Evolutionary conservation across 2,329 filamentous ascomycete species (phyloP), one percentile per base, ranked within the genome.

Genomic region (Exophiala sideris): DNA sequence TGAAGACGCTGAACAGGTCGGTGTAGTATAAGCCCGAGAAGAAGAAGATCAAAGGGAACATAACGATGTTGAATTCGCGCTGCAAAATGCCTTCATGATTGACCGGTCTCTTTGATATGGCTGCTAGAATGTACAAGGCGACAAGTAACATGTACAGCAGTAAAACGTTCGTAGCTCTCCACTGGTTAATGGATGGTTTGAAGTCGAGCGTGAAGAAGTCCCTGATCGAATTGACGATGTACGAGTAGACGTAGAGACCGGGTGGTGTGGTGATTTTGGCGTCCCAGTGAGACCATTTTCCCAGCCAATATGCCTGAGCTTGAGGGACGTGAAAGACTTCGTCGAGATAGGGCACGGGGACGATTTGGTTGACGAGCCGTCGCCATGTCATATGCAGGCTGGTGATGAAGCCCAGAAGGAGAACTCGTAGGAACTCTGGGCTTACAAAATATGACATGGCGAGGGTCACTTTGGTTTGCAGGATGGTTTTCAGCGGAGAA

Each of bases 211-310:
- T 79, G 41, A 83, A 71, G 34, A 77, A 67, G 16, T 71, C 74
- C 44, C 83, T 82, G 59, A 83, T 79, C 40, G 53, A 48, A 39
- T 54, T 62, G 57, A 64, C 47, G 4, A 54, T 74, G 68, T 77
- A 90, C 75, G 71, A 70, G 61, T 62, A 68, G 44, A 76, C 77
- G 66, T 78, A 91, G 76, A 99, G 75, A 33, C 91, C 94, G 0
- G 94, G 92, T 0, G 94, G 94, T 1, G 94, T 99, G 0, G 94
- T 99, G 67, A 99, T 94, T 70, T 97, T 99, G 56, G 92, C 87
- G 71, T 99, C 91, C 94, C 94, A 99, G 52, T 89, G 79, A 10
- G 71, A 68, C 74, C 87, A 95, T 50, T 80, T 80, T 9, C 87
- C 85, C 1, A 45, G 32, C 70, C 91, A 96, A 70, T 96, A 99